Conservation (phyloP, 768 basidiomycete genomes). For the Roridomyces roridus region DNA sequence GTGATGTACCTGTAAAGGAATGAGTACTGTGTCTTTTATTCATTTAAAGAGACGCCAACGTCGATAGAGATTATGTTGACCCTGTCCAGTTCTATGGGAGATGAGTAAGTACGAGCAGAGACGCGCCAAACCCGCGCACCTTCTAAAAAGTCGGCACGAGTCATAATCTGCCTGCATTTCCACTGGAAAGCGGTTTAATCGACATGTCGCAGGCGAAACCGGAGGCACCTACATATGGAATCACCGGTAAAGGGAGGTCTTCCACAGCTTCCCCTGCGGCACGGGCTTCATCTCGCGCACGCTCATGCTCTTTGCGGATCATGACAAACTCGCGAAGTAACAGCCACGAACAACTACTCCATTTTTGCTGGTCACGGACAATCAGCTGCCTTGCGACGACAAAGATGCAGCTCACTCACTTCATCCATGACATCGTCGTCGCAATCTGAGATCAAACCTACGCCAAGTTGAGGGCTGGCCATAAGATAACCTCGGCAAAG, state of each 20-base stretch:
- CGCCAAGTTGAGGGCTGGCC: neutral
- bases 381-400: neutral
- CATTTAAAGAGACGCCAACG: too few relatives aligned
- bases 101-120: slow-evolving; percentile 2
- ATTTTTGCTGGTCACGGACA: slow-evolving; percentile 64
- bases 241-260: slow-evolving; percentile 63
- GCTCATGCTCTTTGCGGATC: slow-evolving; percentile 55
- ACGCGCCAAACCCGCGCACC: slow-evolving; percentile 44
- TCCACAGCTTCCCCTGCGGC: slow-evolving; percentile 41
- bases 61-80: slow-evolving; percentile 82
- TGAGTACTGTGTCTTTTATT: slow-evolving; percentile 1
- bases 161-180: slow-evolving; percentile 82
- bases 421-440: slow-evolving; percentile 93
- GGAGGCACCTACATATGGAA: slow-evolving; percentile 58
- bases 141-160: slow-evolving; percentile 82
- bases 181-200: slow-evolving; percentile 41
- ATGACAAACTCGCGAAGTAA: slow-evolving; percentile 77
- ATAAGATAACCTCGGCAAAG: too few relatives aligned
- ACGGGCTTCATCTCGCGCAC: slow-evolving; percentile 44
- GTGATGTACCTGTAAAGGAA: slow-evolving; percentile 60
- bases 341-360: slow-evolving; percentile 83
- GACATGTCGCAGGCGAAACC: neutral
- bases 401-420: slow-evolving; percentile 45
- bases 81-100: slow-evolving; percentile 61
- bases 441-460: slow-evolving; percentile 75